These are phyloP conservation scores for Metschnikowia henanensis DNA, from an alignment of 805 yeast genomes.

Conservation along the genomic window DNA sequence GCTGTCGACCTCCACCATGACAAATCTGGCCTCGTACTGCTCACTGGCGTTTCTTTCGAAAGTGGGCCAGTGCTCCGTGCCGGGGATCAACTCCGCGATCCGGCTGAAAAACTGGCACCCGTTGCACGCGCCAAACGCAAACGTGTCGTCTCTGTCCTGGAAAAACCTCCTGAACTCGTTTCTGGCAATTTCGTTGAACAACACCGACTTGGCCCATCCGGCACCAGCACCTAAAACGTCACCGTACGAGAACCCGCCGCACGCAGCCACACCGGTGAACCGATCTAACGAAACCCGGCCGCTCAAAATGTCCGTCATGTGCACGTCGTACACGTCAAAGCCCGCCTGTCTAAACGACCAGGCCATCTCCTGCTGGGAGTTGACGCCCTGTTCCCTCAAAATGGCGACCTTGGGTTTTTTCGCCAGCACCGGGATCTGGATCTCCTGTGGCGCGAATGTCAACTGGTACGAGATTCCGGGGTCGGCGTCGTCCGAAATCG, in stretches of 20 bases:
- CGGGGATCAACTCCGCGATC: slow-evolving; percentile 85
- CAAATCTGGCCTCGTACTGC: slow-evolving; percentile 95
- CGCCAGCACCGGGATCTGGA: slow-evolving; percentile 35
- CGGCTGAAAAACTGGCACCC: slow-evolving; percentile 96
- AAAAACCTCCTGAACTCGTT: slow-evolving; percentile 77
- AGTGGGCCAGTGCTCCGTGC: slow-evolving; percentile 93
- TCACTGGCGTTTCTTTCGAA: slow-evolving; percentile 90
- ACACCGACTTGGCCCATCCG: slow-evolving; percentile 98
- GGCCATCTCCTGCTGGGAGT: slow-evolving; percentile 98
- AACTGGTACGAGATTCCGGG: slow-evolving; percentile 88
- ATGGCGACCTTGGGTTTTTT: slow-evolving; percentile 88
- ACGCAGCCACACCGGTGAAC: slow-evolving; percentile 94
- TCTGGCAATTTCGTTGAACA: slow-evolving; percentile 78
- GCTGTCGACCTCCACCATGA: slow-evolving; percentile 74
- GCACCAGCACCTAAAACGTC: slow-evolving; percentile 98
- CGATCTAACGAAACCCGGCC: slow-evolving; percentile 72
- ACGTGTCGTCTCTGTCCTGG: slow-evolving; percentile 84
- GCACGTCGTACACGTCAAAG: slow-evolving; percentile 90
- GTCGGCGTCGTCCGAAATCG: slow-evolving; percentile 75
- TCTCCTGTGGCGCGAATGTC: slow-evolving; percentile 61
- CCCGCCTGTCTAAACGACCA: slow-evolving; percentile 96
- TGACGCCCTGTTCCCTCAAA: slow-evolving; percentile 97
- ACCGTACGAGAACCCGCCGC: slow-evolving; percentile 99
- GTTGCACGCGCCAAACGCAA: slow-evolving; percentile 97
- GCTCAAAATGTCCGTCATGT: slow-evolving; percentile 86